These are phyloP conservation scores for Sugiyamaella boreocaroliniensis DNA, from an alignment of 805 yeast genomes.

Conservation along the genomic window DNA sequence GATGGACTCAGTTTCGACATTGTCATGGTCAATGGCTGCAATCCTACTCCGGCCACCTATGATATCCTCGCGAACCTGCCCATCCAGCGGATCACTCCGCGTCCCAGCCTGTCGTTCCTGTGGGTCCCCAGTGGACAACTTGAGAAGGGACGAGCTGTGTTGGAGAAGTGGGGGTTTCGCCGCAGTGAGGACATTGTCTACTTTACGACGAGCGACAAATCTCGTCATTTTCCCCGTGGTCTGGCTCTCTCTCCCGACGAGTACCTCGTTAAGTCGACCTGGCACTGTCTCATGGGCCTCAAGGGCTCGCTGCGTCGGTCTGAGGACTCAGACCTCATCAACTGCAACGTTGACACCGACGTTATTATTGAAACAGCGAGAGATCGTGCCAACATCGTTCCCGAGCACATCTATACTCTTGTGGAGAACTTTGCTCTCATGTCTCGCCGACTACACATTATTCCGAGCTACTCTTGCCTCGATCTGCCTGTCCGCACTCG, in stretches of 20 bases:
- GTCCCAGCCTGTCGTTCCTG: constrained; percentile 78
- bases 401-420: constrained; percentile 68
- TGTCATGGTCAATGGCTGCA: constrained; percentile 82
- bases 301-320: constrained; percentile 90
- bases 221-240: constrained; percentile 60
- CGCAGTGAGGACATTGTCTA: constrained; percentile 86
- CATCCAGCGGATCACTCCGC: constrained; percentile 63
- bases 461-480: constrained; percentile 56
- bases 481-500: constrained; percentile 64
- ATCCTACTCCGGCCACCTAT: constrained; percentile 62
- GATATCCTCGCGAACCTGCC: constrained; percentile 63
- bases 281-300: constrained; percentile 98
- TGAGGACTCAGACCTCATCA: constrained; percentile 74
- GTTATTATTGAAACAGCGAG: constrained; percentile 54
- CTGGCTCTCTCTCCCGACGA: constrained; percentile 36
- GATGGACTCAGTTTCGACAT: constrained; percentile 69
- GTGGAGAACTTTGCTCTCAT: constrained; percentile 87
- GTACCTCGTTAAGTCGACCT: constrained; percentile 54
- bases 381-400: constrained; percentile 42
- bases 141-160: constrained; percentile 44
- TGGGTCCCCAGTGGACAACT: constrained; percentile 82
- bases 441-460: constrained; percentile 73
- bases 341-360: constrained; percentile 90
- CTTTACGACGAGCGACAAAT: constrained; percentile 58
- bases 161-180: constrained; percentile 58